phyloP scores from a whole-genome alignment of 23 red algal species.

The Gracilaria vermiculophylla region DNA sequence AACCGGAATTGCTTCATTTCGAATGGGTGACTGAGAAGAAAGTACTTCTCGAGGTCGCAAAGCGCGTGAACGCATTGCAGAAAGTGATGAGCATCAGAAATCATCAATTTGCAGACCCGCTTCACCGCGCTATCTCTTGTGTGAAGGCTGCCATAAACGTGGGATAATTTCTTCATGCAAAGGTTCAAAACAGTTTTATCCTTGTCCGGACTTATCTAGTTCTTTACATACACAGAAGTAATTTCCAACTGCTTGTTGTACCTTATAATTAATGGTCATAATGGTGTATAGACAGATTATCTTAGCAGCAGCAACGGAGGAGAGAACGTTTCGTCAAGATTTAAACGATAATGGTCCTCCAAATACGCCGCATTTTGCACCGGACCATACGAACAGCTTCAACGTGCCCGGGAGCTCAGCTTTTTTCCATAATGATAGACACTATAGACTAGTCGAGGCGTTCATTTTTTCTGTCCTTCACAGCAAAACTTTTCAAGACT shows the following conservation, averaged over 20 bases:
- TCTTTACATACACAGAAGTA: no score
- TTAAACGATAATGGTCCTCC: no score
- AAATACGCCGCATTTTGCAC: no score
- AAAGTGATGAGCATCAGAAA: neutral
- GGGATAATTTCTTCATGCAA: neutral
- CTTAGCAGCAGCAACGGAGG: no score
- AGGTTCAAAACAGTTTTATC: neutral
- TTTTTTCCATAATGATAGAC: no score
- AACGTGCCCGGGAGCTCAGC: no score
- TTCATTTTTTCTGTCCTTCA: no score
- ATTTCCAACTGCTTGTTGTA: neutral
- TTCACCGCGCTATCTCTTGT: neutral
- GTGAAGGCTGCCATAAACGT: neutral
- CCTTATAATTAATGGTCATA: neutral
- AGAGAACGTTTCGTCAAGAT: no score
- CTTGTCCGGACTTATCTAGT: neutral
- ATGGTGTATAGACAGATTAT: no score
- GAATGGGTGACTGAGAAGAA: conserved; percentile 18
- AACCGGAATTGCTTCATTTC: neutral
- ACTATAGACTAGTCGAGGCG: no score
- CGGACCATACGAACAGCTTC: no score
- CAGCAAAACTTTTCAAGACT: no score
- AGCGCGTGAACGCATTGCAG: neutral
- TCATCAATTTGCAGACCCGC: neutral
- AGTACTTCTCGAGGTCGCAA: neutral